Conservation (phyloP, 306 rosid species). For the Gynostemma pentaphyllum region DNA sequence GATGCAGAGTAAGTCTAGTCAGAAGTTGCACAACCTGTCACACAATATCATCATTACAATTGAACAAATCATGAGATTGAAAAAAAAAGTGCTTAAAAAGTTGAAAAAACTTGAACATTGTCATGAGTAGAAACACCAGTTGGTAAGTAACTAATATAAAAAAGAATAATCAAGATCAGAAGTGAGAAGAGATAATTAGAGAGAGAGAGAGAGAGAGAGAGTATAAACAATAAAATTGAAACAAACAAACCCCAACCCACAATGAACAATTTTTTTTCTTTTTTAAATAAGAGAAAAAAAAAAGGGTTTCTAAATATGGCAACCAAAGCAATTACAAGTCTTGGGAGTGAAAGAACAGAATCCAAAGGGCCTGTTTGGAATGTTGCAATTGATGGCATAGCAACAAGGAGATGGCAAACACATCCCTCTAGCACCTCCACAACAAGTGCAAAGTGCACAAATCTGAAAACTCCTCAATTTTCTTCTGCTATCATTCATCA, state of each 20-base stretch:
- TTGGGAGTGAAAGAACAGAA: conserved; percentile 96
- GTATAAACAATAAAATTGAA: too few species aligned
- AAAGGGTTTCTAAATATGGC: conserved; percentile 46
- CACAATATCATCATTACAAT: too few species aligned
- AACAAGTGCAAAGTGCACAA: conserved; percentile 93
- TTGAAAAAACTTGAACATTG: background rate
- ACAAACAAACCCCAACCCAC: background rate
- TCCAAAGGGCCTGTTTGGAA: conserved; percentile 93
- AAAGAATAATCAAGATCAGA: too few species aligned
- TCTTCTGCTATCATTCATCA: conserved; percentile 81
- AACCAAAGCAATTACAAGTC: conserved; percentile 98
- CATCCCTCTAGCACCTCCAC: conserved; percentile 85
- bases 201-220: too few species aligned
- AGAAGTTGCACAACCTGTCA: too few species aligned
- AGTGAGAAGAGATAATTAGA: too few species aligned
- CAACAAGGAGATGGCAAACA: conserved; percentile 99
- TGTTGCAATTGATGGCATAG: conserved; percentile 98
- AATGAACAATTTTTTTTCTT: conserved; percentile 1
- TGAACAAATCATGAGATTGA: too few species aligned
- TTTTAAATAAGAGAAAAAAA: conserved; percentile 12
- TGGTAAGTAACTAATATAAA: too few species aligned
- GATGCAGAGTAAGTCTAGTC: too few species aligned
- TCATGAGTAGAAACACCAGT: too few species aligned
- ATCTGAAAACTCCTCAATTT: conserved; percentile 77
- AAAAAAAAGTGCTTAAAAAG: too few species aligned